Conservation (phyloP, 2,329 filamentous ascomycete species). For the Aureobasidium sp. region DNA sequence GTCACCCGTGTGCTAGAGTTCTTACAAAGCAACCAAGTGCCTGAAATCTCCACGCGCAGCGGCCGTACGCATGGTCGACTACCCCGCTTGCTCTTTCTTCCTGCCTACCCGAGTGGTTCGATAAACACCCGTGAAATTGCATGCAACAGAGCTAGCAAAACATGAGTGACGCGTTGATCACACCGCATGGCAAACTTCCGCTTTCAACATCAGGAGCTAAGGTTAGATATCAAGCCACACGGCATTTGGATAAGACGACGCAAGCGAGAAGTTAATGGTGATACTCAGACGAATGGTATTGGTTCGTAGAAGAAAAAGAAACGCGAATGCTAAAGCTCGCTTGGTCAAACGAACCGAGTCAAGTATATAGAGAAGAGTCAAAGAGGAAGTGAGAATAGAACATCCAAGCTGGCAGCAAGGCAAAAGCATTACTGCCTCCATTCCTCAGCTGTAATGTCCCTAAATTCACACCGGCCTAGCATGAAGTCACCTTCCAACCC, state of each 20-base stretch:
- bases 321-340: neutral
- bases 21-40: neutral
- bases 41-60: neutral
- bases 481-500: neutral
- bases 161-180: neutral
- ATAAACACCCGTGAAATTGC: neutral
- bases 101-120: neutral
- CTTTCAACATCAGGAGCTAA: neutral
- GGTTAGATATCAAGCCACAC: neutral
- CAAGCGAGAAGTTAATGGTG: neutral
- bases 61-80: neutral
- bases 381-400: neutral
- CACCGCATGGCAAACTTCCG: neutral
- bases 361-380: neutral
- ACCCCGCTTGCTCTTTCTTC: neutral
- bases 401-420: neutral
- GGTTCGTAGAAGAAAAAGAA: neutral
- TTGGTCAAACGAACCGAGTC: neutral
- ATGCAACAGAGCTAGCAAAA: neutral
- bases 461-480: neutral
- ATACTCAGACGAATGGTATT: neutral
- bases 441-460: neutral
- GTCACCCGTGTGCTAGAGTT: neutral
- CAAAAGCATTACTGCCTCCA: neutral
- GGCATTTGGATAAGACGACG: neutral